phyloP scores from a whole-genome alignment of 345 rosid species.

The Murraya koenigii region DNA sequence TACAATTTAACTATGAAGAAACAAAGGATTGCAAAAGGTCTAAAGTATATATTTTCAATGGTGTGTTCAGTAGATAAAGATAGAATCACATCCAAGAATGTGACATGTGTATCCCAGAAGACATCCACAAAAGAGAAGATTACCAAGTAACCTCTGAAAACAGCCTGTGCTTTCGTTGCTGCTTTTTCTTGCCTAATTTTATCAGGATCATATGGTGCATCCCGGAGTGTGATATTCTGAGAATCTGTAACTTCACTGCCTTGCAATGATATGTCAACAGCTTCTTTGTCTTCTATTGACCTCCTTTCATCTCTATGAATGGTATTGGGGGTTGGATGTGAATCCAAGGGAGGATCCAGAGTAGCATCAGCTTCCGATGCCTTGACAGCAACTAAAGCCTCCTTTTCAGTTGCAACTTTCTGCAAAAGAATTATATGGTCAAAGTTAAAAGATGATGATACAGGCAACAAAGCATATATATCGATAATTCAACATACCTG shows the following conservation, averaged over 20 bases:
- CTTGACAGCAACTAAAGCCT: constrained; percentile 49
- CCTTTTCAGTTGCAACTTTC: constrained; percentile 52
- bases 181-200: constrained; percentile 57
- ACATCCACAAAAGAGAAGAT: constrained; percentile 12
- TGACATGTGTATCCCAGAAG: neutral
- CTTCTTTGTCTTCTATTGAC: constrained; percentile 42
- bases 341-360: constrained; percentile 41
- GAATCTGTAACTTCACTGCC: constrained; percentile 35
- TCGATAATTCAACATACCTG: neutral
- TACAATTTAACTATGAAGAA: neutral
- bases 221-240: constrained; percentile 25
- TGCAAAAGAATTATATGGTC: constrained; percentile 13
- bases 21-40: neutral
- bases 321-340: constrained; percentile 22
- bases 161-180: constrained; percentile 89
- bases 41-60: neutral
- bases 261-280: constrained; percentile 34
- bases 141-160: constrained; percentile 96
- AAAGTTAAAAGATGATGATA: neutral
- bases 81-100: neutral
- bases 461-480: neutral
- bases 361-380: constrained; percentile 49
- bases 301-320: constrained; percentile 39
- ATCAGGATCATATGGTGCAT: constrained; percentile 44
- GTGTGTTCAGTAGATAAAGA: neutral